Evolutionary conservation across 371 early-diverging fungal species (phyloP).

Genomic region (Blastocladiella emersonii): DNA sequence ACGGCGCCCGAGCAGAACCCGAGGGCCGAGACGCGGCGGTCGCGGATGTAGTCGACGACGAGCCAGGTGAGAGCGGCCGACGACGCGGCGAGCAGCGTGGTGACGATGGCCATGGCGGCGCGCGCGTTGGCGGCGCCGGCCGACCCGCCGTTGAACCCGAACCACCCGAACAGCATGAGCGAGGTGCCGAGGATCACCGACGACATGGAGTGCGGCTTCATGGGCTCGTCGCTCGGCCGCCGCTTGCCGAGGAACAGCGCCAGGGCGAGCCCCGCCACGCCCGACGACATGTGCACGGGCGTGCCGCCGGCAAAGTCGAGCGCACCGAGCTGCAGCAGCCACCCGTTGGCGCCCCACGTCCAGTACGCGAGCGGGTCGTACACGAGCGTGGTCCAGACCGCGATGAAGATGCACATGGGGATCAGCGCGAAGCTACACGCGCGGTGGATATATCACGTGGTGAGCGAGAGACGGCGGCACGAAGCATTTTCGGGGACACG

Average conservation of each 20-base stretch:
- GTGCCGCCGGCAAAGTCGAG: slow-evolving; percentile 83
- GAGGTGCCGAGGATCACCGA: slow-evolving; percentile 75
- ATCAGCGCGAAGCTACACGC: slow-evolving; percentile 30
- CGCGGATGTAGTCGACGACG: slow-evolving; percentile 54
- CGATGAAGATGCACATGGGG: slow-evolving; percentile 73
- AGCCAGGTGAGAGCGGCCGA: slow-evolving; percentile 77
- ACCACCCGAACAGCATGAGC: slow-evolving; percentile 83
- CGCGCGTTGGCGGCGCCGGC: slow-evolving; percentile 65
- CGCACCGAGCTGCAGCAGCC: slow-evolving; percentile 56
- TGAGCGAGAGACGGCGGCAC: too few species aligned
- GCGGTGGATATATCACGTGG: too few species aligned
- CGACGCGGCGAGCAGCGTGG: slow-evolving; percentile 72
- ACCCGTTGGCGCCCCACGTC: slow-evolving; percentile 81
- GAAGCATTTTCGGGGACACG: too few species aligned
- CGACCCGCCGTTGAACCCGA: slow-evolving; percentile 70
- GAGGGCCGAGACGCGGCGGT: slow-evolving; percentile 36
- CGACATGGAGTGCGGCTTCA: slow-evolving; percentile 78
- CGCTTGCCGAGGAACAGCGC: slow-evolving; percentile 65
- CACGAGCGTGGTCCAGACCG: slow-evolving; percentile 82
- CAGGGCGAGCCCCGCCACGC: slow-evolving; percentile 80
- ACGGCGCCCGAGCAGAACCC: slow-evolving; percentile 90
- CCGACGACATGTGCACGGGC: slow-evolving; percentile 82
- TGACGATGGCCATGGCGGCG: slow-evolving; percentile 69
- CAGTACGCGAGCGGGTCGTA: slow-evolving; percentile 54
- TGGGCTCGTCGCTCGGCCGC: slow-evolving; percentile 45